Evolutionary conservation across 108 stramenopile species (phyloP).

Genomic region (Fragilaria crotonensis): DNA sequence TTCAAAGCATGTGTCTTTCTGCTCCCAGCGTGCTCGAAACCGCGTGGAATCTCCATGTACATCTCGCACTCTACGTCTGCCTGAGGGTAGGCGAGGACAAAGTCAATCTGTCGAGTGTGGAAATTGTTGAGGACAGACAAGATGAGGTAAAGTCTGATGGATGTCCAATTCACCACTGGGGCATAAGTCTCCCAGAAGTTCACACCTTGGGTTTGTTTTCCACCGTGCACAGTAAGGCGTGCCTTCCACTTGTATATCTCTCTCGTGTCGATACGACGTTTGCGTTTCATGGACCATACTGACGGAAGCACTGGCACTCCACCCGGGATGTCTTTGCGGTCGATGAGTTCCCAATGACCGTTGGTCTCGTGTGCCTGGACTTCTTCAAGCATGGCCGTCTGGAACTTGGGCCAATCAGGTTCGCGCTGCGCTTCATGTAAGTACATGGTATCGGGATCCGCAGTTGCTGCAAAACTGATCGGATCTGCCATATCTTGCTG

Average conservation of each 20-base stretch:
- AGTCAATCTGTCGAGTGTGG: slow-evolving; percentile 18
- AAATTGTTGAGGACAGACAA: slow-evolving; percentile 12
- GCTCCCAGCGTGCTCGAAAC: slow-evolving; percentile 3
- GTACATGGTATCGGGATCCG: slow-evolving; percentile 24
- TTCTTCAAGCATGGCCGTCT: slow-evolving; percentile 16
- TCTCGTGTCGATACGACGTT: slow-evolving; percentile 11
- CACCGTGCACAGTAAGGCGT: slow-evolving; percentile 16
- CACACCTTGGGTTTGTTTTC: slow-evolving; percentile 7
- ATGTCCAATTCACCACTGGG: slow-evolving; percentile 20
- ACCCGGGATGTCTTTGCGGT: slow-evolving; percentile 4
- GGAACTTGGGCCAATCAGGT: slow-evolving; percentile 18
- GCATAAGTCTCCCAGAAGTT: slow-evolving; percentile 46
- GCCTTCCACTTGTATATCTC: slow-evolving; percentile 20
- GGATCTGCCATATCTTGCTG: slow-evolving; percentile 5
- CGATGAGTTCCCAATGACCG: slow-evolving; percentile 12
- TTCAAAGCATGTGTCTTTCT: slow-evolving; percentile 12
- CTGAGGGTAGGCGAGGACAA: slow-evolving; percentile 22
- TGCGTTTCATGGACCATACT: slow-evolving; percentile 23
- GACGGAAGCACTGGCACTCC: slow-evolving; percentile 1
- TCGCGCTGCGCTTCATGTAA: slow-evolving; percentile 19
- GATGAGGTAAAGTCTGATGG: not conserved
- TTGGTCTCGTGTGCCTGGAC: slow-evolving; percentile 11
- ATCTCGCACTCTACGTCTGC: slow-evolving; percentile 22
- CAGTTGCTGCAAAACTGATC: not conserved
- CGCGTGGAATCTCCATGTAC: slow-evolving; percentile 28